Conservation (phyloP, 2,329 filamentous ascomycete genomes). For the Sporothrix sp. region DNA sequence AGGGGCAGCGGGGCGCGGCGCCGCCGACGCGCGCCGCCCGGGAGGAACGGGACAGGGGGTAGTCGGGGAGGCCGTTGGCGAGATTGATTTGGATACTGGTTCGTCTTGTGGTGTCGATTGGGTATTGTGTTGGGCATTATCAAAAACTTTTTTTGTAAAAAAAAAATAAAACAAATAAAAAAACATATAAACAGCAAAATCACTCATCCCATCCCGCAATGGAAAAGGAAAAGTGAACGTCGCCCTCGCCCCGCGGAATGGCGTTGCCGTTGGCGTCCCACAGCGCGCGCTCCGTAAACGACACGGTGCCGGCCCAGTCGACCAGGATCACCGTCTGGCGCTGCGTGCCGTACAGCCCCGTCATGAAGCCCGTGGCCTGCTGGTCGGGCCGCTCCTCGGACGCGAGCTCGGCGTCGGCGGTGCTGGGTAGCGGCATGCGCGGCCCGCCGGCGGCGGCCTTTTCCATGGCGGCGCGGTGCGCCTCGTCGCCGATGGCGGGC, state of each 20-base stretch:
- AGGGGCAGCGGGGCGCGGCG: too few relatives aligned
- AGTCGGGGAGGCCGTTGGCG: too few relatives aligned
- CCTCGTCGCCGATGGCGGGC: constrained; percentile 41
- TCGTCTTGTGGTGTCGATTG: too few relatives aligned
- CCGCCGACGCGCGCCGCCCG: too few relatives aligned
- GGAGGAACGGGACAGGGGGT: too few relatives aligned
- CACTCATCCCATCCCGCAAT: constrained; percentile 43
- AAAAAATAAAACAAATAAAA: too few relatives aligned
- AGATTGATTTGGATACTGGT: too few relatives aligned
- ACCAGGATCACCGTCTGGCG: constrained; percentile 53
- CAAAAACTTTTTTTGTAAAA: too few relatives aligned
- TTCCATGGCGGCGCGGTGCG: constrained; percentile 24
- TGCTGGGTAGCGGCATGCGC: constrained; percentile 22
- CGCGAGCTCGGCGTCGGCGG: constrained; percentile 27
- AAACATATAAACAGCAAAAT: too few relatives aligned
- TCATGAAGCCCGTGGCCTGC: constrained; percentile 36
- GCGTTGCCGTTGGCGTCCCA: constrained; percentile 49
- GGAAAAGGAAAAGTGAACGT: constrained; percentile 45
- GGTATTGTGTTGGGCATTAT: too few relatives aligned
- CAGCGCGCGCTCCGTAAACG: constrained; percentile 48
- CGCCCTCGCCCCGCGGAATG: constrained; percentile 44
- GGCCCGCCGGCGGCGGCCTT: constrained; percentile 21
- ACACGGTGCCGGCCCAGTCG: constrained; percentile 53
- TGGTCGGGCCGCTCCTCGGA: constrained; percentile 28
- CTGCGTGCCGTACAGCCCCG: constrained; percentile 55